Evolutionary conservation across 192 early-diverging fungal species (phyloP), one percentile per base, ranked within the genome.

Genomic region (Coemansia sp.): DNA sequence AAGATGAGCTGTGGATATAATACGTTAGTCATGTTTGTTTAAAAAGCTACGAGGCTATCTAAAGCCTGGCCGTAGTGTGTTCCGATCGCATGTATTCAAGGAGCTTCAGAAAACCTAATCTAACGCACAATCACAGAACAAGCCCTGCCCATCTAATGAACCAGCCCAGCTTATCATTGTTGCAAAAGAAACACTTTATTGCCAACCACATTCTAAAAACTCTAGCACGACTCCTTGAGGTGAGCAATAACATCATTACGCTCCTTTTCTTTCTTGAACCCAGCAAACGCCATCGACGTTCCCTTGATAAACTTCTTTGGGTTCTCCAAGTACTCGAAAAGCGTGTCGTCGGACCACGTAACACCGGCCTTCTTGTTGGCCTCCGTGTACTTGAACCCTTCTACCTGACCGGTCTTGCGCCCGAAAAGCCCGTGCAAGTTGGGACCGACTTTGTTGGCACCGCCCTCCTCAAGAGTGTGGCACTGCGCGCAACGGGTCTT

Each of bases 401-500:
- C 75, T 59, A 87, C 91, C 63, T 86, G 81, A 47, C 94, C 96
- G 56, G 95, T 94, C 74, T 87, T 84, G 65, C 93, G 90, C 40
- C 93, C 93, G 62, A 97, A 92, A 54, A 98, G 72, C 58, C 95
- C 95, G 85, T 93, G 84, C 48, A 98, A 85, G 84, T 96, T 97
- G 70, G 96, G 96, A 19, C 96, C 96, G 64, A 93, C 89, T 89
- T 98, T 97, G 88, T 96, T 89, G 61, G 91, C 69, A 54, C 72
- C 81, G 44, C 53, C 73, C 14, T 51, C 79, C 64, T 98, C 94
- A 26, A 95, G 88, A 66, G 94, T 94, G 88, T 98, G 94, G 87
- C 96, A 98, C 78, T 94, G 94, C 60, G 96, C 94, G 68, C 96
- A 98, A 64, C 96, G 93, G 70, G 96, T 98, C 88, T 98, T 98